These are phyloP conservation scores for Rhizophagus clarus DNA, from an alignment of 192 early-diverging fungal genomes.

Conservation along the genomic window DNA sequence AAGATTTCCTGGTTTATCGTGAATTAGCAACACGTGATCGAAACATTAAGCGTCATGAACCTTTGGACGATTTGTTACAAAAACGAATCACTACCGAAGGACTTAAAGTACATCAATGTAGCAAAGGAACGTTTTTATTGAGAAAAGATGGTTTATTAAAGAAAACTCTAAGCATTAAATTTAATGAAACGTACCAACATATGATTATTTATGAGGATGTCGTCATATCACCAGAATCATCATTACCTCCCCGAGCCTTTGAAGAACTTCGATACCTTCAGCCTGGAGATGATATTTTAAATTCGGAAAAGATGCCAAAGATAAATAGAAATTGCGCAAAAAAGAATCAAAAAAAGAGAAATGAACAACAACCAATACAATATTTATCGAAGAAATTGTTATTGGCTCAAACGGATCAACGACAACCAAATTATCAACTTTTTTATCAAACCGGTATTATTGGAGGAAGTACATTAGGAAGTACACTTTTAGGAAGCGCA, in stretches of 20 bases:
- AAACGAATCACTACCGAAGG: neutral
- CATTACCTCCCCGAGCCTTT: slow-evolving; percentile 8
- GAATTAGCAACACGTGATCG: slow-evolving; percentile 15
- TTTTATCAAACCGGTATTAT: neutral
- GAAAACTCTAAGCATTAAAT: slow-evolving; percentile 10
- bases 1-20: slow-evolving; percentile 11
- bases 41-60: neutral
- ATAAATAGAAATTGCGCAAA: neutral
- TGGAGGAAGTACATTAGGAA: neutral
- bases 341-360: slow-evolving; percentile 1
- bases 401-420: neutral
- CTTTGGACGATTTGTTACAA: neutral
- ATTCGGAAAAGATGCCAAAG: slow-evolving; percentile 14
- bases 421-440: neutral
- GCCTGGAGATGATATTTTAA: slow-evolving; percentile 9
- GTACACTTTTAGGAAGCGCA: neutral
- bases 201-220: slow-evolving; percentile 20
- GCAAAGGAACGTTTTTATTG: slow-evolving; percentile 11
- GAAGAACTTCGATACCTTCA: slow-evolving; percentile 16
- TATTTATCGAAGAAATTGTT: neutral
- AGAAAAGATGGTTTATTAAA: slow-evolving; percentile 2
- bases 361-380: neutral
- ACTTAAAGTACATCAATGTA: slow-evolving; percentile 22
- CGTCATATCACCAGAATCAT: neutral
- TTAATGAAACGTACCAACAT: slow-evolving; percentile 16